Evolutionary conservation across 2,329 filamentous ascomycete genomes (phyloP).

Genomic region (Penicillium sp.): DNA sequence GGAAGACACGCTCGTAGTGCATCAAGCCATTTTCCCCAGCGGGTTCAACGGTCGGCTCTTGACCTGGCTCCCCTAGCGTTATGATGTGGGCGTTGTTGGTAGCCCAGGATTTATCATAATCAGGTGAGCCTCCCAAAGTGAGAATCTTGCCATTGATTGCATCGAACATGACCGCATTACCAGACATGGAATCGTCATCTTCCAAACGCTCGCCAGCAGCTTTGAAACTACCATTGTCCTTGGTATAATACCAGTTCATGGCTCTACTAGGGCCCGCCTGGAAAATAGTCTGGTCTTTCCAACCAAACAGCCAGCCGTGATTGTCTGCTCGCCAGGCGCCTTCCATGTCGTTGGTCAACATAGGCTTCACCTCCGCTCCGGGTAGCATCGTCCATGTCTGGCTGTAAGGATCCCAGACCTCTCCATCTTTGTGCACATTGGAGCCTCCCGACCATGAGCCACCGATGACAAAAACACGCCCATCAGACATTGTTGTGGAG

Average conservation of each 20-base stretch:
- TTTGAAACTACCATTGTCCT: conserved; percentile 31
- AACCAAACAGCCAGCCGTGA: conserved; percentile 56
- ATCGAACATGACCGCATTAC: conserved; percentile 59
- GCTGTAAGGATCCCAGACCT: conserved; percentile 50
- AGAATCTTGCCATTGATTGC: conserved; percentile 56
- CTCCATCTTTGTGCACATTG: conserved; percentile 54
- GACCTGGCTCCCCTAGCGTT: conserved; percentile 42
- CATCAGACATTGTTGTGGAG: conserved; percentile 52
- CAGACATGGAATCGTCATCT: conserved; percentile 55
- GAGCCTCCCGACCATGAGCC: conserved; percentile 55
- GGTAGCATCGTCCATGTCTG: conserved; percentile 51
- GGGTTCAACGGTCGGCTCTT: conserved; percentile 20
- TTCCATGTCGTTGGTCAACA: conserved; percentile 44
- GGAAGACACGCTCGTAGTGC: conserved; percentile 44
- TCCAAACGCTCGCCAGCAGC: conserved; percentile 47
- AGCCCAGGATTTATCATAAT: conserved; percentile 47
- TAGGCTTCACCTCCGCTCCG: conserved; percentile 45
- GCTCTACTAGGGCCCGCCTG: conserved; percentile 55
- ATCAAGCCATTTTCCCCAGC: conserved; percentile 51
- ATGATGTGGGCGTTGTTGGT: conserved; percentile 51
- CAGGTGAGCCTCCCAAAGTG: conserved; percentile 50
- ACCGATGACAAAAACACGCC: conserved; percentile 58
- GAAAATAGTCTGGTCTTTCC: conserved; percentile 51
- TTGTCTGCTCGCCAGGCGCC: conserved; percentile 52
- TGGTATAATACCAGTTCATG: conserved; percentile 59